These are phyloP conservation scores for barley (Hordeum vulgare) DNA, from an alignment of 176 grass and related monocot species.

Conservation along the genomic window MorexV3_pseudomolecules_assembly NC_058520.1:450067142-450067641, in stretches of 20 bases:
- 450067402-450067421: neutral
- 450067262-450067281: slow-evolving; percentile 22
- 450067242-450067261: neutral
- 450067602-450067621: slow-evolving; percentile 76
- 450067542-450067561: slow-evolving; percentile 39
- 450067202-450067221: neutral
- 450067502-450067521: slow-evolving; percentile 30
- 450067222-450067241: neutral
- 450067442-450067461: neutral
- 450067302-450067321: slow-evolving; percentile 72
- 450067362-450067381: slow-evolving; percentile 49
- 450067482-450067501: slow-evolving; percentile 36
- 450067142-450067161: neutral
- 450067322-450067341: slow-evolving; percentile 64
- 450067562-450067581: slow-evolving; percentile 24
- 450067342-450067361: slow-evolving; percentile 67
- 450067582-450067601: slow-evolving; percentile 55
- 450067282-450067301: slow-evolving; percentile 28
- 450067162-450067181: neutral
- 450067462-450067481: slow-evolving; percentile 26
- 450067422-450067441: neutral
- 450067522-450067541: slow-evolving; percentile 70
- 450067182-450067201: neutral
- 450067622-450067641: slow-evolving; percentile 74
- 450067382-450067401: slow-evolving; percentile 15